phyloP scores from a whole-genome alignment of 164 flowering plant species.

The Annona cherimola region DNA sequence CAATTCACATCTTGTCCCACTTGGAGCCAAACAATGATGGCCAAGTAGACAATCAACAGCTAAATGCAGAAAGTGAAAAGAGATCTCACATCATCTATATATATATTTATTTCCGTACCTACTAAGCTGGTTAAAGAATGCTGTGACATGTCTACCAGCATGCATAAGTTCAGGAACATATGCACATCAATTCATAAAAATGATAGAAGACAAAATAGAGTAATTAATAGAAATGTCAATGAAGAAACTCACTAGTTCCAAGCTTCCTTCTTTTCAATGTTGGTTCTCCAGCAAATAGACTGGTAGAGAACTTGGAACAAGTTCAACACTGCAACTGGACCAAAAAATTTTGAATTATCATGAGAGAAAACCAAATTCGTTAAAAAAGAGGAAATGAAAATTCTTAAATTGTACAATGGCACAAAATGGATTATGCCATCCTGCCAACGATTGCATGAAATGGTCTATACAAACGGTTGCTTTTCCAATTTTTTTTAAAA shows the following conservation, averaged over 20 bases:
- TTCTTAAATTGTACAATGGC: background rate
- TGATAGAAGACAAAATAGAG: background rate
- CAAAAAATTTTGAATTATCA: background rate
- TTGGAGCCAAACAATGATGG: background rate
- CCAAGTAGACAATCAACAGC: background rate
- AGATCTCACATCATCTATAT: background rate
- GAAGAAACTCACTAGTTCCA: background rate
- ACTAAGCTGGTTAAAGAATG: background rate
- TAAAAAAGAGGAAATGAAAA: background rate
- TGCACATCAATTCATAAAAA: background rate
- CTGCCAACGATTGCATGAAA: too few relatives aligned
- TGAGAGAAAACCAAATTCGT: background rate
- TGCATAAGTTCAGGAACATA: background rate
- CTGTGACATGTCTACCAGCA: background rate
- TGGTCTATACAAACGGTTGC: too few relatives aligned
- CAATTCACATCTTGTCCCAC: background rate
- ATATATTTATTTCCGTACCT: too few relatives aligned
- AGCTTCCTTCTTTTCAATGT: background rate
- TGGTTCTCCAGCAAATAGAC: background rate
- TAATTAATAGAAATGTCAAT: background rate
- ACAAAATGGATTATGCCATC: too few relatives aligned
- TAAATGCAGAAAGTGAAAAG: background rate
- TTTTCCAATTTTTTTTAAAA: too few relatives aligned
- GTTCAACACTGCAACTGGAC: background rate
- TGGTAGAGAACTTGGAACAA: background rate